Evolutionary conservation across 345 rosid genomes (phyloP).

Genomic region (Kandelia obovata): DNA sequence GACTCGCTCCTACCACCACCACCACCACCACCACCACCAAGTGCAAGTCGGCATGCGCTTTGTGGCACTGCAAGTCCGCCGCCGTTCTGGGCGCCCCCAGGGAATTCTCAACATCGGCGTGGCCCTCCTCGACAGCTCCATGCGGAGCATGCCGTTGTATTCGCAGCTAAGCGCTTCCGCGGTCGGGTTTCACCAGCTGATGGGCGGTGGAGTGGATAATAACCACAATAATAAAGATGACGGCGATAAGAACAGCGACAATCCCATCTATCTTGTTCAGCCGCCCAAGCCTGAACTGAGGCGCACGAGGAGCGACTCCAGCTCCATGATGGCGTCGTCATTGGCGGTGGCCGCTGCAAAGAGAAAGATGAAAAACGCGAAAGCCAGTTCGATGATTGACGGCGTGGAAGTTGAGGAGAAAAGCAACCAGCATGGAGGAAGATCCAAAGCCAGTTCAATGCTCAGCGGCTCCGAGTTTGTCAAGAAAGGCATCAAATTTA

Average conservation of each 20-base stretch:
- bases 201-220: constrained; percentile 54
- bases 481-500: neutral
- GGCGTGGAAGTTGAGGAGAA: constrained; percentile 25
- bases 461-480: constrained; percentile 19
- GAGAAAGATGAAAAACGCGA: constrained; percentile 17
- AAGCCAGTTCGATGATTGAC: constrained; percentile 34
- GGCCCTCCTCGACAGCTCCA: constrained; percentile 72
- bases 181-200: constrained; percentile 71
- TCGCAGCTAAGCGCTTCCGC: constrained; percentile 61
- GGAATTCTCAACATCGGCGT: constrained; percentile 90
- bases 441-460: too few relatives aligned
- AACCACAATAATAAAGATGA: constrained; percentile 15
- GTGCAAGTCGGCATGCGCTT: constrained; percentile 67
- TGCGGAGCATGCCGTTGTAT: constrained; percentile 90
- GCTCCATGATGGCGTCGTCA: constrained; percentile 46
- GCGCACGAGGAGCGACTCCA: constrained; percentile 73
- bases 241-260: constrained; percentile 19
- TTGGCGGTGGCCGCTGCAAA: constrained; percentile 20
- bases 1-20: constrained; percentile 20
- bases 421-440: neutral
- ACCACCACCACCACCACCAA: constrained; percentile 31
- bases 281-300: constrained; percentile 49
- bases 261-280: constrained; percentile 17
- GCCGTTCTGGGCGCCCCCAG: constrained; percentile 83
- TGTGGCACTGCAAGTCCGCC: constrained; percentile 77